A percentile compares a stretch with the other conserved stretches of the same genome.
These are phyloP conservation scores for Pseudozyma tsukubaensis DNA, from an alignment of 1,284 basidiomycete species.

Conservation along the genomic window DNA sequence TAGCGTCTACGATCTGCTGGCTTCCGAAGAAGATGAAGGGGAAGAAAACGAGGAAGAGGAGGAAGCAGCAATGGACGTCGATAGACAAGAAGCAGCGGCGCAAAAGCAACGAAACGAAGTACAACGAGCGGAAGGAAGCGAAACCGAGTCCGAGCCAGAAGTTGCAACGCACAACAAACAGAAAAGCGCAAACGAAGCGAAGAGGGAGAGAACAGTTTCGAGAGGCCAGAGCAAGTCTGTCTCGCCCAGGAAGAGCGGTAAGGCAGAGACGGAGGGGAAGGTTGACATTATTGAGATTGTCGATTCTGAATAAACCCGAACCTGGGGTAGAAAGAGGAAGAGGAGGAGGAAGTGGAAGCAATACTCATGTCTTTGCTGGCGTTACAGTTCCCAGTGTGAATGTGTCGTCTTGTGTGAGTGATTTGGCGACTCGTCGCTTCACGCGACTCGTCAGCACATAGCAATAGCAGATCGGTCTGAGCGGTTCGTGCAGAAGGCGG, in stretches of 20 bases:
- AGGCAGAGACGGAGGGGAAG: not conserved
- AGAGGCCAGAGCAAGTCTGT: constrained; percentile 5
- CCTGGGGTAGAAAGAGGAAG: not conserved
- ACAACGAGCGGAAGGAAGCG: constrained; percentile 18
- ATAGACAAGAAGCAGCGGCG: not conserved
- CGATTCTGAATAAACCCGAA: constrained; percentile 30
- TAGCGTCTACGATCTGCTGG: constrained; percentile 54
- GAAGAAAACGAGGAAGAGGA: constrained; percentile 25
- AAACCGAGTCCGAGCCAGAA: constrained; percentile 45
- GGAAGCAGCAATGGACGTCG: constrained; percentile 29
- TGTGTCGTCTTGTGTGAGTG: no score
- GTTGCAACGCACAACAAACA: not conserved
- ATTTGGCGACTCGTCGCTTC: no score
- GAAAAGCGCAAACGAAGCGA: not conserved
- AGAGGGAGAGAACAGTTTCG: constrained; percentile 4
- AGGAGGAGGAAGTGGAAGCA: not conserved
- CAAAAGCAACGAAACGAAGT: not conserved
- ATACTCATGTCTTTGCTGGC: not conserved
- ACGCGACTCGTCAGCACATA: no score
- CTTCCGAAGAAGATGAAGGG: constrained; percentile 28
- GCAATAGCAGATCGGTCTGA: no score
- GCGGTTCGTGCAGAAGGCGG: no score
- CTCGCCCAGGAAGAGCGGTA: constrained; percentile 17
- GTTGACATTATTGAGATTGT: constrained; percentile 39
- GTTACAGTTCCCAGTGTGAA: no score